These are phyloP conservation scores for Fusarium succisae DNA, from an alignment of 2,329 filamentous ascomycete species.

Conservation along the genomic window DNA sequence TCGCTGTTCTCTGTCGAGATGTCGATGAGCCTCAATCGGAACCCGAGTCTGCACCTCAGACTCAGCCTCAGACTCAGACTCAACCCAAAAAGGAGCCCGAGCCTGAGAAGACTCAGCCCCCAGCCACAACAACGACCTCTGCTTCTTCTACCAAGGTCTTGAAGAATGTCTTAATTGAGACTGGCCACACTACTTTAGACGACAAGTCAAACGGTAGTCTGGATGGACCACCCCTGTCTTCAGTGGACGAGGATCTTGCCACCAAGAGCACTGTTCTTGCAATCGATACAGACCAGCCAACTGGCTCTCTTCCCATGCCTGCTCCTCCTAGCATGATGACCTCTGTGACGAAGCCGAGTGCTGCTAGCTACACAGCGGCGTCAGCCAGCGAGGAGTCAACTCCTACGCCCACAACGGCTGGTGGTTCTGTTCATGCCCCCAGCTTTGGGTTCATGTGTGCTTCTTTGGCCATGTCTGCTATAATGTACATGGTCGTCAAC, in stretches of 20 bases:
- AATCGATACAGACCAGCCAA: conserved; percentile 34
- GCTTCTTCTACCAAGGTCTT: conserved; percentile 10
- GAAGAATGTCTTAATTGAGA: conserved; percentile 31
- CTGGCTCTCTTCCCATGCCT: conserved; percentile 29
- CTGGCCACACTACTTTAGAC: background rate
- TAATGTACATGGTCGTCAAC: conserved; percentile 31
- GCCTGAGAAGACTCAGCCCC: conserved; percentile 5
- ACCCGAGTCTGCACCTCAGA: background rate
- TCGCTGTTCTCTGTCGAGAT: conserved; percentile 48
- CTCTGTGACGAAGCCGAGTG: conserved; percentile 12
- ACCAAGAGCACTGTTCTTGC: conserved; percentile 33
- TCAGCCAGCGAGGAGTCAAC: background rate
- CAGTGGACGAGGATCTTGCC: conserved; percentile 29
- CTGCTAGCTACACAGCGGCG: conserved; percentile 6
- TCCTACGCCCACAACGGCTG: conserved; percentile 21
- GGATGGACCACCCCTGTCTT: conserved; percentile 18
- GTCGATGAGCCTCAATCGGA: conserved; percentile 19
- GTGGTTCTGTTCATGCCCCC: conserved; percentile 20
- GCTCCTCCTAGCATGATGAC: conserved; percentile 19
- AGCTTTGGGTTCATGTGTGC: conserved; percentile 28
- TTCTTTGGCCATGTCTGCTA: conserved; percentile 27
- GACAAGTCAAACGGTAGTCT: conserved; percentile 1
- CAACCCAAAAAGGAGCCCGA: conserved; percentile 10
- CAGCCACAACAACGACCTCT: conserved; percentile 4
- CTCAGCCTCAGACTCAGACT: conserved; percentile 12